Percentiles rank a stretch among this genome's conserved stretches.
Evolutionary conservation across 2,329 filamentous ascomycete species (phyloP).

Genomic region (Colletotrichum sp.): DNA sequence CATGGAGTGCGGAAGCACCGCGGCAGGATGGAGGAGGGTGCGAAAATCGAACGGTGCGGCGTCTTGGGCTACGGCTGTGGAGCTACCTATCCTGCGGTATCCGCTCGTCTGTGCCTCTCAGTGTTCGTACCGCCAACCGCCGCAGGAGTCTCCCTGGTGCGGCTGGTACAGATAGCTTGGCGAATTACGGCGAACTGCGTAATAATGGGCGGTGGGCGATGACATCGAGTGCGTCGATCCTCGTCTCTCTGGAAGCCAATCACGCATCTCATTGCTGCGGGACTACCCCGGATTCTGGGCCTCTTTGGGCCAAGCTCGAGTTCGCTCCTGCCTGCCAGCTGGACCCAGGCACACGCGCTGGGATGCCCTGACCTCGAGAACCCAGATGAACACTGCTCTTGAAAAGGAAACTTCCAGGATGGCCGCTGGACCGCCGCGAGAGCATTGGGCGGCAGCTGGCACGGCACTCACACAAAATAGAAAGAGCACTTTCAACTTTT

Average conservation of each 20-base stretch:
- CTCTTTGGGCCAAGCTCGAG: constrained; percentile 5
- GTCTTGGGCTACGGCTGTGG: neutral
- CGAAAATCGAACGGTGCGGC: neutral
- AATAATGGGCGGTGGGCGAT: constrained; percentile 17
- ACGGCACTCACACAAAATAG: neutral
- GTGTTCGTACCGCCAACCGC: neutral
- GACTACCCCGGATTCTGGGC: constrained; percentile 20
- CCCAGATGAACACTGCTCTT: neutral
- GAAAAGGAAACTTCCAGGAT: neutral
- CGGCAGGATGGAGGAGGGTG: neutral
- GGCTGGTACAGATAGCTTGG: neutral
- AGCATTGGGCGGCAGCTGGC: neutral
- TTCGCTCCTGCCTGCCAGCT: constrained; percentile 1
- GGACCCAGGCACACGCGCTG: neutral
- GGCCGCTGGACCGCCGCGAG: neutral
- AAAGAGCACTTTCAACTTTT: neutral
- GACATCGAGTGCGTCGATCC: constrained; percentile 18
- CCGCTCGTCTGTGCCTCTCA: neutral
- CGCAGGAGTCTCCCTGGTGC: neutral
- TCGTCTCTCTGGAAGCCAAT: neutral
- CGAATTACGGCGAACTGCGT: neutral
- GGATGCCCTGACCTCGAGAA: neutral
- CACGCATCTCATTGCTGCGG: neutral
- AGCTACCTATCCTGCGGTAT: neutral
- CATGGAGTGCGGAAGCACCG: neutral